Percentiles rank a stretch among this genome's conserved stretches.
These are phyloP conservation scores for Maudiozyma serrabonitensis DNA, from an alignment of 805 yeast genomes.

Conservation along the genomic window DNA sequence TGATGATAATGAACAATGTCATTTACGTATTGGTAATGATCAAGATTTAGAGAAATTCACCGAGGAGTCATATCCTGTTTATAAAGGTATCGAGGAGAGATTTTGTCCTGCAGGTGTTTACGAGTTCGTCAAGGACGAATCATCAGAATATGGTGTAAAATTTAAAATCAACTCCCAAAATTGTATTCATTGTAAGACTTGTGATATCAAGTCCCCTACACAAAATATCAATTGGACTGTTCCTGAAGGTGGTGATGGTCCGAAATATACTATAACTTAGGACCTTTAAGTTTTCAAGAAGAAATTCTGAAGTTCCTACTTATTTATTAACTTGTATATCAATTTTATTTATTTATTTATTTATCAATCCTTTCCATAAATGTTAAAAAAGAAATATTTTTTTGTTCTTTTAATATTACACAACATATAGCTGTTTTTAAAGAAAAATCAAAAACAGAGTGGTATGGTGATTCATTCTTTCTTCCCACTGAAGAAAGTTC, in stretches of 20 bases:
- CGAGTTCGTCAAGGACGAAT: slow-evolving; percentile 70
- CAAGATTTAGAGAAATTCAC: slow-evolving; percentile 64
- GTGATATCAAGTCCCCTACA: slow-evolving; percentile 93
- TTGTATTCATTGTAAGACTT: slow-evolving; percentile 96
- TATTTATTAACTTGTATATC: neutral
- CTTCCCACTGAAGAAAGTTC: slow-evolving; percentile 38
- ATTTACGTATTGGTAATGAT: slow-evolving; percentile 51
- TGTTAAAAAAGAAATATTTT: neutral
- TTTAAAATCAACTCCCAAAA: slow-evolving; percentile 94
- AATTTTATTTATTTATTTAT: slow-evolving; percentile 5
- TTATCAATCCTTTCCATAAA: neutral
- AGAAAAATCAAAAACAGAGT: too few species aligned
- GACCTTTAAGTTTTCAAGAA: neutral
- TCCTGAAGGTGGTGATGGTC: slow-evolving; percentile 99
- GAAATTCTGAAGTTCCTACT: too few species aligned
- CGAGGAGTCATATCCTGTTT: slow-evolving; percentile 57
- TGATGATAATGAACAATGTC: slow-evolving; percentile 88
- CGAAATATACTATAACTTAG: slow-evolving; percentile 55
- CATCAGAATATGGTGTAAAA: slow-evolving; percentile 49
- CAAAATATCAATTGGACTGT: slow-evolving; percentile 93
- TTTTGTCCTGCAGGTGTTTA: slow-evolving; percentile 99
- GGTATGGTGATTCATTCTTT: neutral
- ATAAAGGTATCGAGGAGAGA: slow-evolving; percentile 77
- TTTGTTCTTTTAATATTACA: neutral
- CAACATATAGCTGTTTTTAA: too few species aligned